phyloP scores from a whole-genome alignment of 2,329 filamentous ascomycete species.

The Diaporthe sp. region DNA sequence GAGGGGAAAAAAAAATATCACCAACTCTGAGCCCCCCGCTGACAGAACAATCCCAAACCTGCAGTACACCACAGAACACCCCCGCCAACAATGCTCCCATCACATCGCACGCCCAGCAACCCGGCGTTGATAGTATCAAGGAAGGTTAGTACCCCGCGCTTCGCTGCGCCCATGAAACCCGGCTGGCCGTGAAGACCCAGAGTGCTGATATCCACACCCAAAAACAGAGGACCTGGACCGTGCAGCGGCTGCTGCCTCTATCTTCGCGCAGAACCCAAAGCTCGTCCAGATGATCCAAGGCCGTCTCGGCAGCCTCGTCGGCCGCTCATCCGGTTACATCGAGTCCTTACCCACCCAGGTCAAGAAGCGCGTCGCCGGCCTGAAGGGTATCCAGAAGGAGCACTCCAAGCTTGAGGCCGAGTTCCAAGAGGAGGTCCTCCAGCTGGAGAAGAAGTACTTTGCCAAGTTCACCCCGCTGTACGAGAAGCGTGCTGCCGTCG shows the following conservation, averaged over 20 bases:
- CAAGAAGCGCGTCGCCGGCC: constrained; percentile 90
- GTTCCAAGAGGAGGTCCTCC: constrained; percentile 97
- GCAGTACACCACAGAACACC: constrained; percentile 97
- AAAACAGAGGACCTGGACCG: constrained; percentile 87
- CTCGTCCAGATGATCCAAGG: constrained; percentile 98
- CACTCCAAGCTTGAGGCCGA: constrained; percentile 98
- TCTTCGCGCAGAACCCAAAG: constrained; percentile 95
- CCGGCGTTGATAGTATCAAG: constrained; percentile 92
- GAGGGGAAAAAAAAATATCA: constrained; percentile 31
- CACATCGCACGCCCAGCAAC: constrained; percentile 96
- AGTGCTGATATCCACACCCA: constrained; percentile 40
- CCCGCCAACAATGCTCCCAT: constrained; percentile 96
- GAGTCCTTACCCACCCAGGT: constrained; percentile 92
- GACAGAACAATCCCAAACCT: constrained; percentile 44
- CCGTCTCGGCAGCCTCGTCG: constrained; percentile 91
- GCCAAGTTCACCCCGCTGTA: constrained; percentile 98
- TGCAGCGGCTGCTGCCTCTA: constrained; percentile 82
- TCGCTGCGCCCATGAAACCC: constrained; percentile 10
- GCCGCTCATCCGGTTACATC: constrained; percentile 96
- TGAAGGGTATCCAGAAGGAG: constrained; percentile 98
- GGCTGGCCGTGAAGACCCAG: not conserved
- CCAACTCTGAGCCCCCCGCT: constrained; percentile 36
- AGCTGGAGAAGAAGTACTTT: constrained; percentile 99
- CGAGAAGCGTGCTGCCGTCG: constrained; percentile 90
- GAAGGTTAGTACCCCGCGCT: constrained; percentile 75